A percentile compares a stretch with the other conserved stretches of the same genome.
These are phyloP conservation scores for Epicoccum nigrum DNA, from an alignment of 2,329 filamentous ascomycete species.

Conservation along the genomic window DNA sequence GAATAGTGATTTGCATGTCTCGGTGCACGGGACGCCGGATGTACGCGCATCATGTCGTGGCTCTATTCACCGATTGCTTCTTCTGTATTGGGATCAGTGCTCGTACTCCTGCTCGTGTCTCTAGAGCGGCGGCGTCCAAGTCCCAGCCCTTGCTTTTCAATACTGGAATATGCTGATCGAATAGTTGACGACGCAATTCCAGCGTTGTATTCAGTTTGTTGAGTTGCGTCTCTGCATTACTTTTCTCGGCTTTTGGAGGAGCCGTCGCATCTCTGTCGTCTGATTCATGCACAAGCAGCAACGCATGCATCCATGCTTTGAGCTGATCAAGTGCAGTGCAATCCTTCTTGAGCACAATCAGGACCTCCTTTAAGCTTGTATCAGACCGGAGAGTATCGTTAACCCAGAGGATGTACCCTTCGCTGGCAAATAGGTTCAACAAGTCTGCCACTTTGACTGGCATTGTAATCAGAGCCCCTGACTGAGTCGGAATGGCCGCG, in stretches of 20 bases:
- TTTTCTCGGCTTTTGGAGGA: background rate
- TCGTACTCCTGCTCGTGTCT: slow-evolving; percentile 64
- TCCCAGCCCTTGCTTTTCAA: slow-evolving; percentile 68
- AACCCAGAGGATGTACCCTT: slow-evolving; percentile 68
- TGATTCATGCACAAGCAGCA: slow-evolving; percentile 53
- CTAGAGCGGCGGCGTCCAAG: slow-evolving; percentile 66
- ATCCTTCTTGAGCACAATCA: slow-evolving; percentile 69
- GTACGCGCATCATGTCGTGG: background rate
- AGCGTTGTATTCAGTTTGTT: slow-evolving; percentile 51
- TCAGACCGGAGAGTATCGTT: background rate
- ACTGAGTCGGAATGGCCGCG: slow-evolving; percentile 25
- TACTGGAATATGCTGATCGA: slow-evolving; percentile 53
- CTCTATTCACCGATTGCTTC: background rate
- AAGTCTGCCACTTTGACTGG: slow-evolving; percentile 54
- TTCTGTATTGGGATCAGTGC: slow-evolving; percentile 23
- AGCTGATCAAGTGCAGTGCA: slow-evolving; percentile 59
- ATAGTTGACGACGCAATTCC: slow-evolving; percentile 48
- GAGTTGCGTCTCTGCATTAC: slow-evolving; percentile 26
- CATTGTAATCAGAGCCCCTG: slow-evolving; percentile 35
- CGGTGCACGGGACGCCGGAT: background rate
- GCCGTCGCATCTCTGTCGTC: no score
- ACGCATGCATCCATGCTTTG: slow-evolving; percentile 67
- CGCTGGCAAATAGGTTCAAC: slow-evolving; percentile 57
- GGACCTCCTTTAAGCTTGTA: slow-evolving; percentile 46
- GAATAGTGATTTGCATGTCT: background rate